Evolutionary conservation across 139 green algal genomes (phyloP).

Genomic region (Parachlorella kessleri): DNA sequence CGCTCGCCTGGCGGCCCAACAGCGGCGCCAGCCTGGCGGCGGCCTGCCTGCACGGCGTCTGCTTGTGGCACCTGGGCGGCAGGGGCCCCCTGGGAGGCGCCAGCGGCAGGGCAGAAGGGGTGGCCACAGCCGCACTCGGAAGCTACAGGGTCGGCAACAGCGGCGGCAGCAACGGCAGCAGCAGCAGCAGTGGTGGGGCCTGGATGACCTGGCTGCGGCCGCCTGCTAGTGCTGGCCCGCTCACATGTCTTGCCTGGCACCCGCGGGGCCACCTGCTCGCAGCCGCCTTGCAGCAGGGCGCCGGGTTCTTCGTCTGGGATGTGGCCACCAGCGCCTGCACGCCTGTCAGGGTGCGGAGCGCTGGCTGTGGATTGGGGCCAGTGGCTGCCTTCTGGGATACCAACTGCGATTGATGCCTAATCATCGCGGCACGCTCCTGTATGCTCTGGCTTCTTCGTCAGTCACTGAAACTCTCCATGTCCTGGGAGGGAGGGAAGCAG

Average conservation of each 20-base stretch:
- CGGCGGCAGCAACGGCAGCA: neutral
- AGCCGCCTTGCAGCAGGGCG: neutral
- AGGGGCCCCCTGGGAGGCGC: neutral
- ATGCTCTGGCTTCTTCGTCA: too few species aligned
- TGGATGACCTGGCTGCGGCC: slow-evolving; percentile 29
- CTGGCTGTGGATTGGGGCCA: too few species aligned
- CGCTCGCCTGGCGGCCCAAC: slow-evolving; percentile 10
- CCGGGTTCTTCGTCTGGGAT: slow-evolving; percentile 25
- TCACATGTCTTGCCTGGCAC: slow-evolving; percentile 27
- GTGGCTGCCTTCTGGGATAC: too few species aligned
- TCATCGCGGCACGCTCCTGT: too few species aligned
- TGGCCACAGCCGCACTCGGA: neutral
- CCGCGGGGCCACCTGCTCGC: slow-evolving; percentile 34
- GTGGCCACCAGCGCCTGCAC: slow-evolving; percentile 18
- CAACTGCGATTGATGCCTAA: too few species aligned
- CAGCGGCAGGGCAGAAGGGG: slow-evolving; percentile 4
- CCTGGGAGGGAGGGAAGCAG: too few species aligned
- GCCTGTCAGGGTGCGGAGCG: slow-evolving; percentile 8
- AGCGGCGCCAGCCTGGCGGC: slow-evolving; percentile 17
- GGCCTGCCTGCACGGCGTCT: slow-evolving; percentile 3
- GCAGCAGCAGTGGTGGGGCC: neutral
- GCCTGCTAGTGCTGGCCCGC: neutral
- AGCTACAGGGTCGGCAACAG: neutral
- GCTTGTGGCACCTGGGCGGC: slow-evolving; percentile 22
- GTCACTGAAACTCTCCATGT: too few species aligned